Percentiles rank a stretch among this genome's conserved stretches.
Conservation (phyloP, 441 rosid species). For the Eruca vesicaria region DNA sequence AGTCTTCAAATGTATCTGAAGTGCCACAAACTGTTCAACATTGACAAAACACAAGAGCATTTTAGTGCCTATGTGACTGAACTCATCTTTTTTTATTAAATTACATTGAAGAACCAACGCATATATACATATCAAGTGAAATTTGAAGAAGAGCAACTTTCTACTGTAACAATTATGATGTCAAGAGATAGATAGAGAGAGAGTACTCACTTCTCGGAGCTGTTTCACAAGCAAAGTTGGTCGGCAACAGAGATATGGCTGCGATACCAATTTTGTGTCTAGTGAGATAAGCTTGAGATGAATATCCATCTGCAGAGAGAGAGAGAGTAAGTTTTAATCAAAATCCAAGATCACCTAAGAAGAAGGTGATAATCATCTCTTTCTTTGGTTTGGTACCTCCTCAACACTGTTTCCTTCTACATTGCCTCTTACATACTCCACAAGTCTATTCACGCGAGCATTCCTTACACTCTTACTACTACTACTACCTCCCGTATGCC, state of each 20-base stretch:
- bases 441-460: conserved; percentile 53
- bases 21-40: conserved; percentile 49
- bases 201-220: conserved; percentile 54
- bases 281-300: conserved; percentile 49
- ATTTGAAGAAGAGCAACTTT: neutral
- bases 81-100: neutral
- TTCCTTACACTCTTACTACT: conserved; percentile 45
- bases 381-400: conserved; percentile 31
- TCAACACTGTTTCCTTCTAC: conserved; percentile 42
- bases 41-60: neutral
- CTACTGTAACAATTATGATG: neutral
- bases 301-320: conserved; percentile 46
- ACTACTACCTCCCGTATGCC: conserved; percentile 45
- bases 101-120: neutral
- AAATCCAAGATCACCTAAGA: neutral
- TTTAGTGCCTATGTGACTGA: neutral
- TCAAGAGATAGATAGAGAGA: neutral
- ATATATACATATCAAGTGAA: neutral
- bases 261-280: conserved; percentile 43
- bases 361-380: neutral
- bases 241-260: conserved; percentile 54
- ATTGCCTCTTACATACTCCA: conserved; percentile 50
- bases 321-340: neutral
- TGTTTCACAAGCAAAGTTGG: conserved; percentile 52
- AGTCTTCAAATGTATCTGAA: conserved; percentile 42